Conservation (phyloP, 768 basidiomycete genomes). For the Lentinula guzmanii region DNA sequence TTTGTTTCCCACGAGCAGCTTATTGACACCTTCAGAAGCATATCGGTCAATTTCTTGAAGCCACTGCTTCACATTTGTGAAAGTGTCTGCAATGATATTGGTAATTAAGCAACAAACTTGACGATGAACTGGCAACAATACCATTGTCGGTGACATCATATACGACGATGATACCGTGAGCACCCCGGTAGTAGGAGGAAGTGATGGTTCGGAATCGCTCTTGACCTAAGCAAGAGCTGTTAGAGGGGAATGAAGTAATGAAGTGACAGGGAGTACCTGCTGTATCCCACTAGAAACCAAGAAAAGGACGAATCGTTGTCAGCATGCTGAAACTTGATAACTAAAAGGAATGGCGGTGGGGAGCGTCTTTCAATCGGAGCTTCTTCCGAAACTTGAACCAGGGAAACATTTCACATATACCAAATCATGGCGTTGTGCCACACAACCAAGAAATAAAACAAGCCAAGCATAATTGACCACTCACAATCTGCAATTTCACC, state of each 20-base stretch:
- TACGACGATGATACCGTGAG: slow-evolving; percentile 98
- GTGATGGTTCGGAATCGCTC: slow-evolving; percentile 99
- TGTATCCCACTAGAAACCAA: slow-evolving; percentile 81
- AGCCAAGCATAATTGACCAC: slow-evolving; percentile 25
- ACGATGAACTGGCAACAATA: slow-evolving; percentile 19
- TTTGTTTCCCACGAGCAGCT: slow-evolving; percentile 97
- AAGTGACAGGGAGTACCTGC: slow-evolving; percentile 51
- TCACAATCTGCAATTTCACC: slow-evolving; percentile 95
- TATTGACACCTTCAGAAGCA: slow-evolving; percentile 98
- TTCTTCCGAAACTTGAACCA: background rate
- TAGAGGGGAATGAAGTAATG: slow-evolving; percentile 1
- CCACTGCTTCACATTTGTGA: slow-evolving; percentile 94
- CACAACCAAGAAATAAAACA: background rate
- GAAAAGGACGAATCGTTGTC: background rate
- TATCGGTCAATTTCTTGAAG: slow-evolving; percentile 91
- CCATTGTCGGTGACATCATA: slow-evolving; percentile 97
- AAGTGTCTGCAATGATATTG: slow-evolving; percentile 60
- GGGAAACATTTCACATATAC: background rate
- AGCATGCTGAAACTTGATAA: background rate
- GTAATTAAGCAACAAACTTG: background rate
- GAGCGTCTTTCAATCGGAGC: background rate
- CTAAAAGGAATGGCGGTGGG: background rate
- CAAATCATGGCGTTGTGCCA: background rate
- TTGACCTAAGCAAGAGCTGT: slow-evolving; percentile 53
- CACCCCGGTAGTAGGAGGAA: slow-evolving; percentile 98